phyloP scores from a whole-genome alignment of 2,329 filamentous ascomycete genomes.

The Anisogramma anomala region DNA sequence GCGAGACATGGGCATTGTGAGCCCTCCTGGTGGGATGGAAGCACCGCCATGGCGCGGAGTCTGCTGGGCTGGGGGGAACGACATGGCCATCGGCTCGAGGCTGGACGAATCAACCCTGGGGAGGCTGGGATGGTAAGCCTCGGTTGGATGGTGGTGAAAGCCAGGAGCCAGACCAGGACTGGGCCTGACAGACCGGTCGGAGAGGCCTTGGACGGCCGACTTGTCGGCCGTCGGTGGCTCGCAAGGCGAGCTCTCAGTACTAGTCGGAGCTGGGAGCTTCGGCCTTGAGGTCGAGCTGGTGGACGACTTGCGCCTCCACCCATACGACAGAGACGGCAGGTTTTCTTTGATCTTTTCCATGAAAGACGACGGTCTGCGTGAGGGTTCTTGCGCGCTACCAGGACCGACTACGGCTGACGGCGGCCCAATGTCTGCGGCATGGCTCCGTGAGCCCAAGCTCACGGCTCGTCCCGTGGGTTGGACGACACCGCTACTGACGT shows the following conservation, averaged over 20 bases:
- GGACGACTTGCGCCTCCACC: constrained; percentile 4
- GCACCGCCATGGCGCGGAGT: constrained; percentile 14
- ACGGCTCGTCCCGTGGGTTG: constrained; percentile 18
- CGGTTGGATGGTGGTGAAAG: constrained; percentile 18
- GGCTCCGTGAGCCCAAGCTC: constrained; percentile 16
- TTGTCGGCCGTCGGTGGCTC: background rate
- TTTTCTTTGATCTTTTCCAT: constrained; percentile 22
- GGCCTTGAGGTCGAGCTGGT: constrained; percentile 6
- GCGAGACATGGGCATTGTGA: constrained; percentile 37
- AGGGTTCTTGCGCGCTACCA: constrained; percentile 18
- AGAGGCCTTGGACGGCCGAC: constrained; percentile 1
- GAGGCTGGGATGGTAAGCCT: constrained; percentile 17
- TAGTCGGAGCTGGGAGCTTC: constrained; percentile 2
- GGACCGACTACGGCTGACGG: constrained; percentile 5
- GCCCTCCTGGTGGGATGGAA: background rate
- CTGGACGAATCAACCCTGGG: constrained; percentile 15
- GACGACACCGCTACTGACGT: constrained; percentile 20
- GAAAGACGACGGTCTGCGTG: constrained; percentile 21
- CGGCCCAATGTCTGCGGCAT: constrained; percentile 18
- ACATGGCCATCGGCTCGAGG: constrained; percentile 17
- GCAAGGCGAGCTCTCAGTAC: constrained; percentile 8
- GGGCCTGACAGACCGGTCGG: constrained; percentile 22
- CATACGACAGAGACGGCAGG: constrained; percentile 10
- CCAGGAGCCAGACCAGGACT: constrained; percentile 22
- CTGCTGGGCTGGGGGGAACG: constrained; percentile 16